Evolutionary conservation across 352 stramenopile genomes (phyloP).

Genomic region (Phytophthora parvispora): DNA sequence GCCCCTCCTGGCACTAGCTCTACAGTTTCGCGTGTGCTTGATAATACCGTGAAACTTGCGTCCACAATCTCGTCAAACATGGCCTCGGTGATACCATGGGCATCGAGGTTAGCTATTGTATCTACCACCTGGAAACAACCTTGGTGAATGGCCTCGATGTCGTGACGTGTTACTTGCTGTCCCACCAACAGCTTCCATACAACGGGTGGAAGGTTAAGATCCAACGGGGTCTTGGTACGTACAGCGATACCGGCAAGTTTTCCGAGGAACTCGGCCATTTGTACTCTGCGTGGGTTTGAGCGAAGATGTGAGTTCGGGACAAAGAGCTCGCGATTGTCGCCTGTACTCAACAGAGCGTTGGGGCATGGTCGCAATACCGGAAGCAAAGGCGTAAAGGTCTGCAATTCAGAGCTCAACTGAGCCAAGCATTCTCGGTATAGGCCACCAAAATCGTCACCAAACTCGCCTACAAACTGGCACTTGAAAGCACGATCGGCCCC

Average conservation of each 20-base stretch:
- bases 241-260: conserved; percentile 96
- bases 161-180: conserved; percentile 75
- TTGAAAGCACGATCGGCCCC: conserved; percentile 92
- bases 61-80: conserved; percentile 95
- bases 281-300: conserved; percentile 57
- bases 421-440: conserved; percentile 92
- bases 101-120: conserved; percentile 86
- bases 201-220: conserved; percentile 91
- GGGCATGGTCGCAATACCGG: conserved; percentile 90
- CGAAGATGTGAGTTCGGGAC: conserved; percentile 79
- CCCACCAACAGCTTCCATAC: conserved; percentile 95
- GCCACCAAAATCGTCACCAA: conserved; percentile 92
- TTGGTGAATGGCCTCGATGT: conserved; percentile 89
- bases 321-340: conserved; percentile 92
- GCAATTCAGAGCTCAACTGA: conserved; percentile 90
- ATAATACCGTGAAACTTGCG: conserved; percentile 91
- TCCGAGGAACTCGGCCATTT: conserved; percentile 96
- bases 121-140: conserved; percentile 92
- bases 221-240: conserved; percentile 94
- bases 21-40: conserved; percentile 78
- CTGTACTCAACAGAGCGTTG: conserved; percentile 87
- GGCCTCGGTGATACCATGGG: conserved; percentile 79
- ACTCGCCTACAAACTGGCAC: conserved; percentile 93
- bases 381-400: conserved; percentile 76
- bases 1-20: conserved; percentile 88